Conservation (phyloP, 2,329 filamentous ascomycete genomes). For the Aspergillus transmontanensis region DNA sequence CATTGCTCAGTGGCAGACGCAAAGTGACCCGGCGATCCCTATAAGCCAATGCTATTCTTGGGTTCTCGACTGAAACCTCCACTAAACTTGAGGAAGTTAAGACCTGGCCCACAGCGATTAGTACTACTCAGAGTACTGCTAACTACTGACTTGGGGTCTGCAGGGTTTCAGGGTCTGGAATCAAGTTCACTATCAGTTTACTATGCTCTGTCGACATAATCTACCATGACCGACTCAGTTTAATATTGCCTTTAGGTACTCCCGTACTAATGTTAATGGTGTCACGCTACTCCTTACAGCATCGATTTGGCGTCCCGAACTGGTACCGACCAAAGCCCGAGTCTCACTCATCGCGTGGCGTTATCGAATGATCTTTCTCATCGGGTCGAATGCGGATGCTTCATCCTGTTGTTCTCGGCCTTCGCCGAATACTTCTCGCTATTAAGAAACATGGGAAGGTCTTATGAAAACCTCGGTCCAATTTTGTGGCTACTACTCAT, state of each 20-base stretch:
- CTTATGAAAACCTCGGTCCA: neutral
- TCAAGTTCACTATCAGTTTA: neutral
- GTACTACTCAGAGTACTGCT: neutral
- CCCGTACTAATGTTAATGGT: neutral
- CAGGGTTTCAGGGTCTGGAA: neutral
- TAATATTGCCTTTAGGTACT: neutral
- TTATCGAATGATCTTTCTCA: neutral
- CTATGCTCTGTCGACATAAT: neutral
- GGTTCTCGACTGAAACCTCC: slow-evolving; percentile 14
- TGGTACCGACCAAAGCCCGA: neutral
- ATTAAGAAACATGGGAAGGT: neutral
- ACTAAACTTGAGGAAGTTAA: slow-evolving; percentile 1
- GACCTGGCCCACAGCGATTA: slow-evolving; percentile 1
- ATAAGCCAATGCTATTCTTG: slow-evolving; percentile 17
- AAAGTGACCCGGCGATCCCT: slow-evolving; percentile 15
- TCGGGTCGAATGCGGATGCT: neutral
- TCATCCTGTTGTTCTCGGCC: neutral
- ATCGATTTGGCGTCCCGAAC: neutral
- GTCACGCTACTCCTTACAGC: neutral
- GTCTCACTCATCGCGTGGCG: neutral
- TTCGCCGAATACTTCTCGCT: neutral
- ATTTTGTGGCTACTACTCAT: neutral
- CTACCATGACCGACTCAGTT: neutral
- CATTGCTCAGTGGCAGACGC: slow-evolving; percentile 1
- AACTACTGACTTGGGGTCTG: neutral